Evolutionary conservation across 2,329 filamentous ascomycete genomes (phyloP), one percentile per base, ranked within the genome.

Genomic region (Colletotrichum agaves): DNA sequence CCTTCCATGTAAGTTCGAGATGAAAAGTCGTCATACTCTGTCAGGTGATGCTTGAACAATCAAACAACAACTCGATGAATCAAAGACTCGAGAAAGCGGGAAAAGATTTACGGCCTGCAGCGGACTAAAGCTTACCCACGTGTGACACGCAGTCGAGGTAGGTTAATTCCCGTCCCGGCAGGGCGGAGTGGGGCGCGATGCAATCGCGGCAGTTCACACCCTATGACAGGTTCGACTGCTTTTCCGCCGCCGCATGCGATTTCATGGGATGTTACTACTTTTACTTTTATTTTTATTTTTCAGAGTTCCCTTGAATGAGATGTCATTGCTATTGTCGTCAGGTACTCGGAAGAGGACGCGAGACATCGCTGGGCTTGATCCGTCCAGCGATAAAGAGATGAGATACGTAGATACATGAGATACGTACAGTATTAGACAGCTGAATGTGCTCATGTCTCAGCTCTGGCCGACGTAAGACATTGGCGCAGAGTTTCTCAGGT

Each of bases 371-470:
- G 31, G 11, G 2, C 33, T 37, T 53, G 49, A 53, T 35, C 27
- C 49, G 39, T 27, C 7, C 47, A 55, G 50, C 6, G 27, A 19
- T 49, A 15, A 39, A 59, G 61, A 37, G 33, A 37, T 13, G 55
- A 37, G 33, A 37, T 13, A 53, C 44, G 27, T 21, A n/a, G n/a
- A n/a, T 23, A 23, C 47, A 31, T 46, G n/a, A n/a, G n/a, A 37
- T 27, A 31, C 55, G 17, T 52, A 23, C 4, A 27, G 23, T 4
- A 27, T 5, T 5, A 27, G 23, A 27, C 6, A 50, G 8, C 19
- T 17, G 43, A 27, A 43, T 50, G 23, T 31, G 31, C 50, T 19
- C n/a, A 37, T 59, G 33, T 52, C 61, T 63, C 53, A 53, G 61
- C 35, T 43, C 23, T 12, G 23, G 5, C 61, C 61, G 61, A 43